phyloP scores from a whole-genome alignment of 1,284 basidiomycete genomes.

The Flammula alnicola region DNA sequence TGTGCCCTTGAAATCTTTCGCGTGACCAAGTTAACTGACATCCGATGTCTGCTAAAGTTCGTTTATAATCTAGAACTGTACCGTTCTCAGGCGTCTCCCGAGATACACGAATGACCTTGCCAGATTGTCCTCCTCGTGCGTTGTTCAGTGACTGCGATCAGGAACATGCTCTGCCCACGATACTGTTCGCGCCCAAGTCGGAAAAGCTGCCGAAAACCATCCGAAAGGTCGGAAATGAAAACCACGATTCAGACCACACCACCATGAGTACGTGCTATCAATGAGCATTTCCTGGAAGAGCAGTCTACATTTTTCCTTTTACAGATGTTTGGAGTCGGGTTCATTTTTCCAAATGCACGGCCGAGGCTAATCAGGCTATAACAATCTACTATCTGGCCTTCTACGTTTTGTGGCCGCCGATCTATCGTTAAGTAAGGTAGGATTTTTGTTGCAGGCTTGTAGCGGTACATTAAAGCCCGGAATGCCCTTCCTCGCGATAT shows the following conservation, averaged over 20 bases:
- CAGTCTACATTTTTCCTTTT: slow-evolving; percentile 1
- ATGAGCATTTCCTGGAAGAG: not conserved
- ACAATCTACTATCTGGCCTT: not conserved
- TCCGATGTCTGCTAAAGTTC: not conserved
- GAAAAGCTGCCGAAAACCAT: not conserved
- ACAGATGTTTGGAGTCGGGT: not conserved
- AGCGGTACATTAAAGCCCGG: not conserved
- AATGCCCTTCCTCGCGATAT: not conserved
- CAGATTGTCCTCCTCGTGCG: not conserved
- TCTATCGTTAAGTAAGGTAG: slow-evolving; percentile 3
- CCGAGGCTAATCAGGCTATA: not conserved
- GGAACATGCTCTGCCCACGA: slow-evolving; percentile 1
- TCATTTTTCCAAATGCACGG: not conserved
- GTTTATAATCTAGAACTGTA: slow-evolving; percentile 3
- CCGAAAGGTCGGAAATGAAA: slow-evolving; percentile 22
- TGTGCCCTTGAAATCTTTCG: slow-evolving; percentile 4
- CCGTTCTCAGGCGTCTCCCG: not conserved
- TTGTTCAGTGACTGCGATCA: slow-evolving; percentile 8
- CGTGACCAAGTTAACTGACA: not conserved
- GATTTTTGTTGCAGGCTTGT: not conserved
- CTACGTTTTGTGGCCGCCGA: slow-evolving; percentile 4
- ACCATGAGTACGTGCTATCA: not conserved
- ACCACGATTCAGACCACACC: not conserved
- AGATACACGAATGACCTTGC: not conserved
- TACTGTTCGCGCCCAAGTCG: no score